Evolutionary conservation across 208 protist genomes (phyloP), one percentile per base, ranked within the genome.

Genomic region (Wallacemonas sp.): DNA sequence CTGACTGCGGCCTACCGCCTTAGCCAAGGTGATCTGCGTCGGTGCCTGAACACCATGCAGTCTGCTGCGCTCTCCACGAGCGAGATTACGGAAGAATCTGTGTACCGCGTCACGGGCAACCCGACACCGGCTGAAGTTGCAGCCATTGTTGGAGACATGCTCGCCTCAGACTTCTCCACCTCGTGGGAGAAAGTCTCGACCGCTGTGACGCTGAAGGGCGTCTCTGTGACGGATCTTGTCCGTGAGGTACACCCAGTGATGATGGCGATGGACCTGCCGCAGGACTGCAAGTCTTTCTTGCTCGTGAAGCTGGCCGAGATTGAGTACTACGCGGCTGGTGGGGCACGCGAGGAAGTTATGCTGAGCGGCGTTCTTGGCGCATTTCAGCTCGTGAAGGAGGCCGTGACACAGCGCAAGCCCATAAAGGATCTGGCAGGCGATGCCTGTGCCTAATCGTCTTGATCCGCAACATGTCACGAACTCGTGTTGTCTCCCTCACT

Each of bases 21-120:
- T 5, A 86, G 84, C 45, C 62, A 89, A 5, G 98, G 98, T 31
- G 98, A 99, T 77, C 97, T 99, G 84, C 91, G 98, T 15, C 98
- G 97, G 26, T 95, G 88, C 69, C 70, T 99, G 9, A 99, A 99
- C 75, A 96, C 97, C 6, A 84, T 99, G 62, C 98, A 99, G 82
- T 88, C 93, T 1, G 79, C 96, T 1, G 77, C 88, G 2, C 86
- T 96, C 49, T 90, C 87, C 0, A 58, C 71, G 19, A 49, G 68
- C 22, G 80, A 87, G 58, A 88, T 96, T 22, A 91, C 82, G 1
- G 87, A 92, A 46, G 78, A 86, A 56, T 80, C 84, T 12, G 83
- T 96, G 27, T 93, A 96, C 72, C 72, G 78, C 9, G 82, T 84
- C 15, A 96, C 90, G 15, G 90, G 90, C n/a, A 93, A 93, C 62